These are phyloP conservation scores for Phytopythium mirpurense DNA, from an alignment of 352 stramenopile genomes.

Conservation along the genomic window DNA sequence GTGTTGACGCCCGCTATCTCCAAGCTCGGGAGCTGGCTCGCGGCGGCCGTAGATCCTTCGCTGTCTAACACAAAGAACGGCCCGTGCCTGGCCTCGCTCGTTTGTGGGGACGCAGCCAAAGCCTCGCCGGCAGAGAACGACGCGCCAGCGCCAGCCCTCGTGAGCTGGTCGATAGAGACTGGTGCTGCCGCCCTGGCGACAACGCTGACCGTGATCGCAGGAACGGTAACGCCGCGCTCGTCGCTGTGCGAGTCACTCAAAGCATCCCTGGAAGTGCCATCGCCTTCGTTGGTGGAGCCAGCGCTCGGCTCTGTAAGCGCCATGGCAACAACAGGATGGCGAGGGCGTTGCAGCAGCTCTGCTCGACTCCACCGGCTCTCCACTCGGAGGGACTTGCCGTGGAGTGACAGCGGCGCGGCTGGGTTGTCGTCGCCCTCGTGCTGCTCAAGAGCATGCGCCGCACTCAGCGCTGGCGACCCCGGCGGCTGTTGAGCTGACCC, in stretches of 20 bases:
- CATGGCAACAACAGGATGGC: background rate
- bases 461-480: background rate
- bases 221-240: background rate
- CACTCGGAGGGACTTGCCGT: background rate
- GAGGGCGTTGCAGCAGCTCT: background rate
- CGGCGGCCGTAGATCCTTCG: background rate
- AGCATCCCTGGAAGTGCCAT: background rate
- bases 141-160: background rate
- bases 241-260: background rate
- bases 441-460: background rate
- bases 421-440: background rate
- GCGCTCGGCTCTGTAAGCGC: background rate
- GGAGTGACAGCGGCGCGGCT: too few relatives aligned
- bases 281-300: background rate
- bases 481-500: background rate
- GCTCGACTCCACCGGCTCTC: background rate
- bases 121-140: background rate
- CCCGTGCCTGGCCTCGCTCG: background rate
- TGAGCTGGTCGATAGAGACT: background rate
- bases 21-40: background rate
- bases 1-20: background rate
- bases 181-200: background rate
- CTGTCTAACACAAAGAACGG: background rate
- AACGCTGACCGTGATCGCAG: conserved; percentile 3
- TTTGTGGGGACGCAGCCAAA: too few relatives aligned